Percentiles rank a stretch among this genome's conserved stretches.
phyloP scores from a whole-genome alignment of 2,329 filamentous ascomycete genomes.

The Colletotrichum tropicale region DNA sequence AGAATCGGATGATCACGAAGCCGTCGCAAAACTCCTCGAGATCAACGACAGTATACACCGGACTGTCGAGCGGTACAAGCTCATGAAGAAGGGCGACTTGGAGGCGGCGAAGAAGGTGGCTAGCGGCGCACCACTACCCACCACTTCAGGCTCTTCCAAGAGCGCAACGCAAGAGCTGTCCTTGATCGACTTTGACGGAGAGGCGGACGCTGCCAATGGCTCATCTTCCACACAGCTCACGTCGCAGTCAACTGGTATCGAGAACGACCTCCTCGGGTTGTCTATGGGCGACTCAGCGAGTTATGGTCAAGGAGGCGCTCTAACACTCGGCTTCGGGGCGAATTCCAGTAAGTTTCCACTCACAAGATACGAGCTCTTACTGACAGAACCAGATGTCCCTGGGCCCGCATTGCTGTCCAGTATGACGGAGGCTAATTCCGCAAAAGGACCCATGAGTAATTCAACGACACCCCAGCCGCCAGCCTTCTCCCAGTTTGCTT shows the following conservation, averaged over 20 bases:
- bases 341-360: constrained; percentile 62
- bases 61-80: constrained; percentile 92
- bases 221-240: constrained; percentile 36
- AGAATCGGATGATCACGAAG: constrained; percentile 95
- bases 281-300: constrained; percentile 72
- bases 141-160: constrained; percentile 46
- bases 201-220: constrained; percentile 55
- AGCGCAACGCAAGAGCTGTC: constrained; percentile 78
- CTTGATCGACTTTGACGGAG: constrained; percentile 86
- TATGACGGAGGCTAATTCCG: constrained; percentile 63
- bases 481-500: constrained; percentile 58
- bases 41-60: constrained; percentile 99
- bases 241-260: constrained; percentile 68
- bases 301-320: constrained; percentile 79
- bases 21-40: constrained; percentile 91
- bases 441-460: constrained; percentile 43
- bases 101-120: constrained; percentile 84
- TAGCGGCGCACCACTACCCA: constrained; percentile 66
- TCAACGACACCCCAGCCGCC: constrained; percentile 44
- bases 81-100: constrained; percentile 94
- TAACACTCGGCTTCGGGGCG: constrained; percentile 79
- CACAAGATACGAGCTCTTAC: constrained; percentile 17
- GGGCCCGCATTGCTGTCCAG: constrained; percentile 70
- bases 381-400: constrained; percentile 58
- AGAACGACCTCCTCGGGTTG: constrained; percentile 89